Conservation (phyloP, 345 rosid species). For the Ceriops zippeliana region DNA sequence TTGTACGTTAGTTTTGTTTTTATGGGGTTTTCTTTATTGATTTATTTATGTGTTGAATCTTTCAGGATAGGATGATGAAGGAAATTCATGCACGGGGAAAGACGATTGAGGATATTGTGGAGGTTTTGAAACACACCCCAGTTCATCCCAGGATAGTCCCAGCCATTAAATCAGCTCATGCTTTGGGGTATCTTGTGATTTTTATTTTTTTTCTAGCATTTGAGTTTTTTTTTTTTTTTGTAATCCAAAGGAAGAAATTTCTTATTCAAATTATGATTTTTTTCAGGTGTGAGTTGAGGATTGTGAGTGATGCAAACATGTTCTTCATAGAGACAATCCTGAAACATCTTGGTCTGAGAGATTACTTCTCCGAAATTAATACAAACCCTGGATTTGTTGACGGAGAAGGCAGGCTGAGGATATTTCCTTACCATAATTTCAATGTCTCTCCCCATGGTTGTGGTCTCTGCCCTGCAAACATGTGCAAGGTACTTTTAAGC, state of each 20-base stretch:
- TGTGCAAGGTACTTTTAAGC: constrained; percentile 72
- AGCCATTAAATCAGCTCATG: constrained; percentile 71
- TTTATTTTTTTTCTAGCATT: not conserved
- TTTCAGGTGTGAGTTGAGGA: constrained; percentile 73
- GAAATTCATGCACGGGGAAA: constrained; percentile 61
- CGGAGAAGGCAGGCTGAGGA: constrained; percentile 51
- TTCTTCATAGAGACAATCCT: constrained; percentile 73
- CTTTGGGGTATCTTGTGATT: constrained; percentile 49
- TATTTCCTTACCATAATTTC: constrained; percentile 63
- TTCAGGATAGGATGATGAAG: constrained; percentile 77
- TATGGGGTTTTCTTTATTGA: not conserved
- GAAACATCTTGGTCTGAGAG: constrained; percentile 57
- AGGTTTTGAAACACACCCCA: constrained; percentile 47
- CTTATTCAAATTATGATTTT: not conserved
- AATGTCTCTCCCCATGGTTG: constrained; percentile 61
- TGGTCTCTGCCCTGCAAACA: constrained; percentile 73
- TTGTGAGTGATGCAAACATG: constrained; percentile 73
- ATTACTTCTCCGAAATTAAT: constrained; percentile 74
- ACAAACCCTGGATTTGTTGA: constrained; percentile 66
- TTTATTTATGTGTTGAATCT: not conserved
- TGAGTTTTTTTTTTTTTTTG: not conserved
- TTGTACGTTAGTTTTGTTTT: too few relatives aligned
- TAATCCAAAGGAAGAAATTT: not conserved
- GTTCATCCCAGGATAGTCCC: constrained; percentile 64
- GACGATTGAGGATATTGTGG: constrained; percentile 54